Percentiles rank a stretch among this genome's conserved stretches.
phyloP scores from a whole-genome alignment of 139 green algal genomes.

The Coelastrella sp. region DNA sequence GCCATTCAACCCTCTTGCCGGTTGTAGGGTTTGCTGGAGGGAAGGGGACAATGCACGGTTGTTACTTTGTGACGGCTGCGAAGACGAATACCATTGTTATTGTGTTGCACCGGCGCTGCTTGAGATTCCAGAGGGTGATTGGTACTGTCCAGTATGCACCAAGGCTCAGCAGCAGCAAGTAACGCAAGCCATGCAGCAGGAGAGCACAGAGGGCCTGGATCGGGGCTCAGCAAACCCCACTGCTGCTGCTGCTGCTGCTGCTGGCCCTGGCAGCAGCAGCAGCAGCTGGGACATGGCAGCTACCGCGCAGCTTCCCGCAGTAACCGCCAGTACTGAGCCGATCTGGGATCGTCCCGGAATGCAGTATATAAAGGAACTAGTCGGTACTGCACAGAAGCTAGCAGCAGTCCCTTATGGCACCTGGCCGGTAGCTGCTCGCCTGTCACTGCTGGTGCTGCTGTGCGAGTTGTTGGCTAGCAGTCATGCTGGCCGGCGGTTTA shows the following conservation, averaged over 20 bases:
- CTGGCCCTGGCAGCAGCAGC: slow-evolving; percentile 8
- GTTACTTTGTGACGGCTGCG: slow-evolving; percentile 80
- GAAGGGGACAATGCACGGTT: slow-evolving; percentile 70
- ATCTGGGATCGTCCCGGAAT: slow-evolving; percentile 26
- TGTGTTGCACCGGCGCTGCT: slow-evolving; percentile 81
- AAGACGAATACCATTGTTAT: slow-evolving; percentile 82
- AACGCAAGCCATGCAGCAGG: neutral
- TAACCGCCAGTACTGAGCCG: slow-evolving; percentile 15
- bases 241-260: slow-evolving; percentile 5
- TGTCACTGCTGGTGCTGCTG: slow-evolving; percentile 59
- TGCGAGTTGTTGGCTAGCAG: slow-evolving; percentile 55
- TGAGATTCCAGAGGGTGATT: slow-evolving; percentile 74
- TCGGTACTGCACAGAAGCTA: slow-evolving; percentile 56
- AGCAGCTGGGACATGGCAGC: neutral
- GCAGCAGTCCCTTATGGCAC: slow-evolving; percentile 41
- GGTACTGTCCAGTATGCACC: slow-evolving; percentile 74
- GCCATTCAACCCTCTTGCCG: slow-evolving; percentile 55
- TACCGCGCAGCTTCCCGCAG: neutral
- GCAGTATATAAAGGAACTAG: slow-evolving; percentile 45
- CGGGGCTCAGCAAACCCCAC: no score
- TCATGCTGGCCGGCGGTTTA: neutral
- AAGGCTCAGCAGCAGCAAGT: neutral
- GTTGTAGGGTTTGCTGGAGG: slow-evolving; percentile 76
- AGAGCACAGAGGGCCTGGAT: no score
- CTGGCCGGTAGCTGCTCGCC: slow-evolving; percentile 54